Conservation (phyloP, 495 filamentous ascomycete species). For the Aspergillus nanangensis region DNA sequence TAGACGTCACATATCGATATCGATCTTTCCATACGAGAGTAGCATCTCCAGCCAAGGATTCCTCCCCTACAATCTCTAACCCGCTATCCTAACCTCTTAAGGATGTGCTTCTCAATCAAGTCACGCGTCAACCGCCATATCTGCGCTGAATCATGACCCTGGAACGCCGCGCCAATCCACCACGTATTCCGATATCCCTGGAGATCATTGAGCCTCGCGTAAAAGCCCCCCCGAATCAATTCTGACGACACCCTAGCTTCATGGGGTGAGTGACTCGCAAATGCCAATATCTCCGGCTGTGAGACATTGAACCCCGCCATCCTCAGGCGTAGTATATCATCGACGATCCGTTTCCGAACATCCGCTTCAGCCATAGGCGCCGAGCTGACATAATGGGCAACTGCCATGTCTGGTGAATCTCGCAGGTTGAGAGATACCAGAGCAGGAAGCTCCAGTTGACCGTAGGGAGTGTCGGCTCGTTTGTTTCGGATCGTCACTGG, state of each 20-base stretch:
- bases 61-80: too few relatives aligned
- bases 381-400: not conserved
- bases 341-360: not conserved
- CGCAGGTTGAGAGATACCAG: not conserved
- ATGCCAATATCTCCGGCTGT: constrained; percentile 8
- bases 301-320: not conserved
- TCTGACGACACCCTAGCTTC: constrained; percentile 13
- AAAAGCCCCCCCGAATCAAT: constrained; percentile 24
- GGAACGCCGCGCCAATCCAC: constrained; percentile 22
- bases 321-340: not conserved
- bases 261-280: constrained; percentile 20
- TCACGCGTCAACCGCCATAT: constrained; percentile 23
- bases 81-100: too few relatives aligned
- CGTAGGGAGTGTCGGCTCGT: not conserved
- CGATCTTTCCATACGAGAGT: too few relatives aligned
- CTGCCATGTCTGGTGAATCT: not conserved
- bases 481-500: not conserved
- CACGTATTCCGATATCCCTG: constrained; percentile 26
- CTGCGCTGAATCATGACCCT: constrained; percentile 16
- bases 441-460: not conserved
- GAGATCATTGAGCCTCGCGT: constrained; percentile 17
- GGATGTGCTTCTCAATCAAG: too few relatives aligned
- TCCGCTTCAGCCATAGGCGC: not conserved
- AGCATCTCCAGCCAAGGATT: too few relatives aligned
- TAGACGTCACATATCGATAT: too few relatives aligned